Conservation (phyloP, 2,329 filamentous ascomycete species). For the Colletotrichum phormii region DNA sequence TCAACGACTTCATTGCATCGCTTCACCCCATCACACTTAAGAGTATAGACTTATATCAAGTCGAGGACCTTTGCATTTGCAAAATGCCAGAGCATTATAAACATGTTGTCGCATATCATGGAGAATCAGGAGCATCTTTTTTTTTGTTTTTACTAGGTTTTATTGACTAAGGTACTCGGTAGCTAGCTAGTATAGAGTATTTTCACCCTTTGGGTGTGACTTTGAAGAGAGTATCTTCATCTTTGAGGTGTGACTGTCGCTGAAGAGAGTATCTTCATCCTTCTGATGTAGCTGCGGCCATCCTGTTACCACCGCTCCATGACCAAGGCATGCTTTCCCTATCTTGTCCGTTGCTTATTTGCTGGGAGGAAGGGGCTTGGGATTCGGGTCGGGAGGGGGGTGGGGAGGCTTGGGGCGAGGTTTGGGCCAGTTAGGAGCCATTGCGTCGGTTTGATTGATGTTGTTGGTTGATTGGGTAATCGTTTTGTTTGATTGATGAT, state of each 20-base stretch:
- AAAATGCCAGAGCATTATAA: neutral
- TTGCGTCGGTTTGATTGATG: neutral
- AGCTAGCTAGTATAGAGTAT: neutral
- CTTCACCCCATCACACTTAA: neutral
- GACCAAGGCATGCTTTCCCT: neutral
- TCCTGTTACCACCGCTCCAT: neutral
- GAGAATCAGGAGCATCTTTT: neutral
- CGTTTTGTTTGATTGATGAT: neutral
- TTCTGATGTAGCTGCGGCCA: neutral
- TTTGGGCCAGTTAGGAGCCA: neutral
- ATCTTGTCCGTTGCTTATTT: neutral
- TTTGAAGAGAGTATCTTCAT: neutral
- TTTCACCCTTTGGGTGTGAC: neutral
- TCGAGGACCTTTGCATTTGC: neutral
- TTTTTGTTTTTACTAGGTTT: neutral
- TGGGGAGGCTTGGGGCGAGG: neutral
- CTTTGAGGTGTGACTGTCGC: neutral
- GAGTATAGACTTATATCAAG: neutral
- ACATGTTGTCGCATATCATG: neutral
- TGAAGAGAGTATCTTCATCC: too few relatives aligned
- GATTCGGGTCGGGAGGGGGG: neutral
- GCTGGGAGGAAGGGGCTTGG: neutral
- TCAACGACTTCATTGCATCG: neutral
- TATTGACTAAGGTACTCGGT: neutral
- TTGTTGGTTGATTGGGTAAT: neutral